phyloP scores from a whole-genome alignment of 2,329 filamentous ascomycete species.

The Phyllosticta citribraziliensis region DNA sequence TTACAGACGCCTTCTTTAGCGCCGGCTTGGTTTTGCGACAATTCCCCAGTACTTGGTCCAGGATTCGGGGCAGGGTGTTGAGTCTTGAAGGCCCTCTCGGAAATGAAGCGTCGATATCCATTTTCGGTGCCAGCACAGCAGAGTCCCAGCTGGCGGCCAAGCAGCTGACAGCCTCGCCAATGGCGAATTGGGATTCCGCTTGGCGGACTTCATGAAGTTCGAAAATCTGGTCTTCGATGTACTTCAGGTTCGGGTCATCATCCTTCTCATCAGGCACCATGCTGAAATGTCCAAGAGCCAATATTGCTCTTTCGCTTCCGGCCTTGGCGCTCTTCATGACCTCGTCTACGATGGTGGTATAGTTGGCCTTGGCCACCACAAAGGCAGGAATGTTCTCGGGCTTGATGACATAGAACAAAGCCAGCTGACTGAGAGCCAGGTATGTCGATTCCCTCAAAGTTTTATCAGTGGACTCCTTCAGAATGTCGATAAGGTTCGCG shows the following conservation, averaged over 20 bases:
- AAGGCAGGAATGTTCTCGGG: constrained; percentile 20
- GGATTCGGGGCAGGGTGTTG: constrained; percentile 42
- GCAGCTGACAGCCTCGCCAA: constrained; percentile 79
- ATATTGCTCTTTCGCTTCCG: constrained; percentile 71
- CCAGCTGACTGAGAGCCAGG: constrained; percentile 50
- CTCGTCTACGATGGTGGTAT: constrained; percentile 47
- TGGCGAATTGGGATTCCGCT: constrained; percentile 78
- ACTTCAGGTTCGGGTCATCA: constrained; percentile 32
- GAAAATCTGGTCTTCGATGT: constrained; percentile 60
- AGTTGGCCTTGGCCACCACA: constrained; percentile 24
- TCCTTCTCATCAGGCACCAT: constrained; percentile 44
- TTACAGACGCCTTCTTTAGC: constrained; percentile 80
- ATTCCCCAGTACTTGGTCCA: constrained; percentile 66
- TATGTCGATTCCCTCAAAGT: constrained; percentile 49
- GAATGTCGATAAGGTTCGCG: constrained; percentile 38
- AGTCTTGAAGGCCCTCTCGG: constrained; percentile 23
- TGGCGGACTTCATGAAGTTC: constrained; percentile 74
- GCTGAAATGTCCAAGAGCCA: constrained; percentile 68
- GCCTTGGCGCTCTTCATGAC: constrained; percentile 63
- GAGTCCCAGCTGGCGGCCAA: constrained; percentile 76
- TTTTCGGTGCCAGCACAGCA: constrained; percentile 60
- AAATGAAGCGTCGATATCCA: constrained; percentile 58
- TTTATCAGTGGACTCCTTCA: constrained; percentile 45
- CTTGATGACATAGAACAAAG: constrained; percentile 47
- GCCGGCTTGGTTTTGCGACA: constrained; percentile 82